Percentiles rank a stretch among this genome's conserved stretches.
phyloP scores from a whole-genome alignment of 768 basidiomycete species.

The Cystofilobasidium capitatum region DNA sequence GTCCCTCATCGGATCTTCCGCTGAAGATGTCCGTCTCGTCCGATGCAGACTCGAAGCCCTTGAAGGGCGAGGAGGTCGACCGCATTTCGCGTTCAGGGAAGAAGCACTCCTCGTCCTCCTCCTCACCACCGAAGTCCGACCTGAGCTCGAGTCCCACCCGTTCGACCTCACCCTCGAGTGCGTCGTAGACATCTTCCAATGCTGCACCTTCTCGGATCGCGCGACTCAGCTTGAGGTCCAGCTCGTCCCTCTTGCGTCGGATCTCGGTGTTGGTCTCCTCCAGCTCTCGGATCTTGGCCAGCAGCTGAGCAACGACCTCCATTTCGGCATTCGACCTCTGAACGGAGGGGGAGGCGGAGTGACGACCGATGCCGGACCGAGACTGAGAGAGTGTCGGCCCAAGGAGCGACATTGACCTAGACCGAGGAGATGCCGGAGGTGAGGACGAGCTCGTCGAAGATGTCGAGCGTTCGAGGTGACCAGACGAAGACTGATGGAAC shows the following conservation, averaged over 20 bases:
- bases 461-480: background rate
- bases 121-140: conserved; percentile 46
- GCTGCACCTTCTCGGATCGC: conserved; percentile 23
- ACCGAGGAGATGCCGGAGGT: conserved; percentile 10
- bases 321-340: conserved; percentile 13
- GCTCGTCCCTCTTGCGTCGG: conserved; percentile 20
- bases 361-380: background rate
- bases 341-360: background rate
- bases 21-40: background rate
- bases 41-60: background rate
- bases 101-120: conserved; percentile 21
- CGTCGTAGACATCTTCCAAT: conserved; percentile 47
- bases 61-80: background rate
- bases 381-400: conserved; percentile 4
- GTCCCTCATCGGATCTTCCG: background rate
- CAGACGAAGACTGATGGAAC: background rate
- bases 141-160: conserved; percentile 47
- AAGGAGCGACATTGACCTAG: conserved; percentile 15
- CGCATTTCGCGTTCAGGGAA: background rate
- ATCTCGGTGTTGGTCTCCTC: conserved; percentile 28
- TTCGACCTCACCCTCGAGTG: conserved; percentile 46
- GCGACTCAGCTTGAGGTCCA: conserved; percentile 19
- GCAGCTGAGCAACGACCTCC: conserved; percentile 28
- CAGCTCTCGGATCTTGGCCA: conserved; percentile 31
- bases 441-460: background rate